Base-by-base conservation (phyloP, 1,139 yeast genomes). In the Casaregolazyma lundiana region DNA sequence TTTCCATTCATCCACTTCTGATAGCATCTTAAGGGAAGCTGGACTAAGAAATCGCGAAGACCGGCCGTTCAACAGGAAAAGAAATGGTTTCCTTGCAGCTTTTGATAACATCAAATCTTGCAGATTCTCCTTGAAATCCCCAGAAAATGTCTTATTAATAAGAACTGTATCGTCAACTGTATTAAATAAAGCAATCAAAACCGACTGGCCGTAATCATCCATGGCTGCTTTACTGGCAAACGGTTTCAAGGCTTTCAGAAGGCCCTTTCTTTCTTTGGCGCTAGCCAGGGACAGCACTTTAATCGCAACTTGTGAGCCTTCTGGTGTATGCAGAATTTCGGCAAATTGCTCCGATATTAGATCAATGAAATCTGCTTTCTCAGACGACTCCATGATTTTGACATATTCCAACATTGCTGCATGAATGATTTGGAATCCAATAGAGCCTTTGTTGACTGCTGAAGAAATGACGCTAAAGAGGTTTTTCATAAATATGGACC, bases 341-440 rank as follows among this genome's bases (percentile, higher is more conserved):
- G 97, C 96, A 65, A 89, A 75, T 64, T 88, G 96, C 61, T 90
- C 97, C 43, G 81, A 78, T 50, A 92, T 71, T 42, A 89, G 70
- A 54, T 90, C 97, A 56, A 89, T 78, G 60, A 90, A 84, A 48
- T 87, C 95, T 58, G 86, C 78, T 47, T 82, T 77, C 63, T 88
- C 94, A 41, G 81, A 84, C 26, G 56, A 50, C 49, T 71, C 70
- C 53, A 89, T 79, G 52, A 89, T 82, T 50, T 80, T 77, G 41
- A 81, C 78, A 59, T 86, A 89, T 65, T 92, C 96, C 62, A 76
- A 81, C 96, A 92, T 89, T 44, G 95, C 97, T 29, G 97, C 96
- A 65, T 92, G 98, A 61, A 92, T 77, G 56, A 92, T 85, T 65
- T 90, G 95, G 75, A 92, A 92, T 35, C 98, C 97, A 39, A 95